These are phyloP conservation scores for Arachnomyces sp. DNA, from an alignment of 2,329 filamentous ascomycete genomes.

Conservation along the genomic window DNA sequence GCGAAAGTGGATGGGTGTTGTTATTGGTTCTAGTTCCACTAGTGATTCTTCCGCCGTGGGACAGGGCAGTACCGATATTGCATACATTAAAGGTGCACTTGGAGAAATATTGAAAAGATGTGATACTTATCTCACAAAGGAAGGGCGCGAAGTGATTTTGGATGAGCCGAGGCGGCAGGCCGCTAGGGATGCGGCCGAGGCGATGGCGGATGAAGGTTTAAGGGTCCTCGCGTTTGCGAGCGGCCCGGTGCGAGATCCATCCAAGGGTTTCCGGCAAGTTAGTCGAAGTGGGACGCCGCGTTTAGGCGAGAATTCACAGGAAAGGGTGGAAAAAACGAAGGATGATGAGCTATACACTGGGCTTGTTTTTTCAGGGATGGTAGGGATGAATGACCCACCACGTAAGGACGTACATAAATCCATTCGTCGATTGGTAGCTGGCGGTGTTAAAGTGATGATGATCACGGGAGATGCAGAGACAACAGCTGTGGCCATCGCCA, in stretches of 20 bases:
- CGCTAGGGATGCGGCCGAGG: constrained; percentile 70
- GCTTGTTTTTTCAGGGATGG: constrained; percentile 81
- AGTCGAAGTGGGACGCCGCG: constrained; percentile 47
- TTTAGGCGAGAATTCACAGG: constrained; percentile 11
- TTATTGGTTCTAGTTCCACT: constrained; percentile 53
- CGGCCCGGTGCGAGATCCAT: constrained; percentile 54
- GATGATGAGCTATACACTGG: constrained; percentile 73
- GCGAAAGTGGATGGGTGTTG: constrained; percentile 98
- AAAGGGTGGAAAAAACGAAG: constrained; percentile 27
- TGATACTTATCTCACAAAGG: constrained; percentile 79
- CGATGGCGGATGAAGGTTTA: constrained; percentile 82
- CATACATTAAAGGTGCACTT: constrained; percentile 91
- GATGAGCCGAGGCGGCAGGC: constrained; percentile 68
- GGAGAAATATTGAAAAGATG: constrained; percentile 81
- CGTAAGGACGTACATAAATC: constrained; percentile 82
- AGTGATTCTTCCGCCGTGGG: constrained; percentile 40
- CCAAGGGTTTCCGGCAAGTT: constrained; percentile 38
- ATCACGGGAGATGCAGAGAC: constrained; percentile 96
- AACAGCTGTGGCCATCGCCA: constrained; percentile 88
- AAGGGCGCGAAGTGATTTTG: constrained; percentile 78
- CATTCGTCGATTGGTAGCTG: constrained; percentile 82
- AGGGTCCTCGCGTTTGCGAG: constrained; percentile 91
- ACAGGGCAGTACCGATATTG: constrained; percentile 62
- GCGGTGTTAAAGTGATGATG: constrained; percentile 97
- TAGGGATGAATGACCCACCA: constrained; percentile 96